Base-by-base conservation (phyloP, 169 alveolate genomes). In the Plasmodium knowlesi region DNA sequence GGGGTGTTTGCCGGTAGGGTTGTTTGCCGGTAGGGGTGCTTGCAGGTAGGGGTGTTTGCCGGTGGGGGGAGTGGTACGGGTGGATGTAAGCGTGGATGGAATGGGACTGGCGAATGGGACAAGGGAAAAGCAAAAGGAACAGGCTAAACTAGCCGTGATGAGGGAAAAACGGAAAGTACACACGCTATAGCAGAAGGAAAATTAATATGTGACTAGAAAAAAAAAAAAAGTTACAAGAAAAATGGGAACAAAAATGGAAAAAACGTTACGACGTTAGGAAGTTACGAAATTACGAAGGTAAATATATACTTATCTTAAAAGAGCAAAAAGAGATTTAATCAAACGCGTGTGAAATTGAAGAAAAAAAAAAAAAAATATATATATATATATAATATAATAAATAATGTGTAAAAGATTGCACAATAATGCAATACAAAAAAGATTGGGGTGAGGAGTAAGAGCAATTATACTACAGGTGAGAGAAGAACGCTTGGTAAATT, bases 261-360 rank as follows among this genome's bases (percentile, higher is more conserved):
- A 67, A 67, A 67, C 61, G 8, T 50, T 50, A 50, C 61, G 61
- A 50, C 61, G 22, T 50, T 50, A 50, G 25, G 61, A 50, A 83
- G 71, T 37, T 50, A 76, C 28, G 50, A 28, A 28, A n/a, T 76
- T 28, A 34, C 50, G 84, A 41, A 79, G 30, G 50, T 78, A 28
- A 39, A 39, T 37, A 12, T 39, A 9, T 39, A 10, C 53, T n/a
- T 39, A 78, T 78, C 28, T 78, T 78, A 37, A 78, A 78, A 78
- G 34, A 46, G 83, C 83, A 43, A 76, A 76, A 19, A n/a, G 46
- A 76, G 84, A 78, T 78, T 78, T 54, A 83, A 83, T 70, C 41
- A 71, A 83, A 37, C 50, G 54, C 14, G 37, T 12, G 70, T 81
- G 74, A 81, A 81, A 81, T 46, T 25, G 3, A 81, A 81, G 39